Evolutionary conservation across 2,329 filamentous ascomycete species (phyloP), one percentile per base, ranked within the genome.

Genomic region (Aureobasidium sp.): DNA sequence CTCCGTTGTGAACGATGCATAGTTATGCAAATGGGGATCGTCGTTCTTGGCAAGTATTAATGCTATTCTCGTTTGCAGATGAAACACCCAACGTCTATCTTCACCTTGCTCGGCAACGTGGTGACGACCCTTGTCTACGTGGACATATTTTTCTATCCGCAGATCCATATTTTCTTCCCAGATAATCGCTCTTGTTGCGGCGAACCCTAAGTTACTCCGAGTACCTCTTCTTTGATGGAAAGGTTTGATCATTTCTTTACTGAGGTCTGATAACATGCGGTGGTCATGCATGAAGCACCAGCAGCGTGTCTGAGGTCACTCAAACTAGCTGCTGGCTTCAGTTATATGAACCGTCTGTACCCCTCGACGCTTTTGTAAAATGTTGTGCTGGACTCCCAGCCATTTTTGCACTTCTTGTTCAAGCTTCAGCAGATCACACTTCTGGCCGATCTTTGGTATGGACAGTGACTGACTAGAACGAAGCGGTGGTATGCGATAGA

Each of bases 11-110:
- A n/a, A n/a, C n/a, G n/a, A n/a, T n/a, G 39, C 37, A 44, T 22
- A 44, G n/a, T 44, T 56, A 31, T 56, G 52, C 39, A 44, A 19
- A 17, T 4, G 15, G 39, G 3, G 52, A 56, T 56, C 52, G 52
- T 42, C 52, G 27, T 44, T 33, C 37, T 56, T 56, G 52, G 52
- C 52, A 54, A 31, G 22, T 39, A 17, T 42, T 4, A 3, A 40
- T 54, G 39, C 52, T 31, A 33, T 44, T 44, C 31, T 33, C 19
- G 29, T 56, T 22, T 33, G 52, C 52, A 56, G 52, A 56, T 56
- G 27, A 56, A 56, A 56, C 52, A 56, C n/a, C 22, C 37, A 29
- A 56, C 39, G 39, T 56, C 27, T 6, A 44, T 56, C 52, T 44
- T 39, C 33, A 42, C 52, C 39, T 44, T 11, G 17, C 37, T 56